phyloP scores from a whole-genome alignment of 306 rosid species.

The Senna siamea region DNA sequence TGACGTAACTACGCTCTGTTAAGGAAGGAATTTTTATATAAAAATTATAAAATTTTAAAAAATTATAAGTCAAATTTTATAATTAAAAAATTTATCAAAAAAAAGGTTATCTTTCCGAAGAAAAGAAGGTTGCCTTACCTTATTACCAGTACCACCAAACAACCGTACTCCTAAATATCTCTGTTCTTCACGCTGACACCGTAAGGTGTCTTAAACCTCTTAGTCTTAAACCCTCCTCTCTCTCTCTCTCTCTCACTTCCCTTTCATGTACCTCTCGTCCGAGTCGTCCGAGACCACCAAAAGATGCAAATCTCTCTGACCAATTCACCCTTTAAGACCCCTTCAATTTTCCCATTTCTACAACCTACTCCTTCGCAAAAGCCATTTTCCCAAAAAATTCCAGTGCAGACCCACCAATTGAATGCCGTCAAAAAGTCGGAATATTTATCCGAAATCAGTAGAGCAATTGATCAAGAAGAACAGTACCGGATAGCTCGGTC shows the following conservation, averaged over 20 bases:
- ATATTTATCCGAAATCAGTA: slow-evolving; percentile 67
- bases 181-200: too few relatives aligned
- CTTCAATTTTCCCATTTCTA: slow-evolving; percentile 59
- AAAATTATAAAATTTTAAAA: too few relatives aligned
- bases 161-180: too few relatives aligned
- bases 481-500: slow-evolving; percentile 82
- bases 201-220: slow-evolving; percentile 41
- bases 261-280: slow-evolving; percentile 23
- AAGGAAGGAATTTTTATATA: too few relatives aligned
- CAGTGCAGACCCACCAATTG: slow-evolving; percentile 46
- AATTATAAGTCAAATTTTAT: too few relatives aligned
- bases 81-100: too few relatives aligned
- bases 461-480: slow-evolving; percentile 73
- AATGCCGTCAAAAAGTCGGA: slow-evolving; percentile 65
- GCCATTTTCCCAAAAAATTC: slow-evolving; percentile 41
- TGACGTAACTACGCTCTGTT: too few relatives aligned
- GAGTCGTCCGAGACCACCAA: background rate
- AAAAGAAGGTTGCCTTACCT: too few relatives aligned
- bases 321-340: slow-evolving; percentile 56
- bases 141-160: too few relatives aligned
- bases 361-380: slow-evolving; percentile 47
- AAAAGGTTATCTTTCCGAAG: too few relatives aligned
- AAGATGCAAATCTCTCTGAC: slow-evolving; percentile 63
- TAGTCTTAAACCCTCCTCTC: slow-evolving; percentile 47
- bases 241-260: slow-evolving; percentile 7